Evolutionary conservation across 179 eudicot species (phyloP), one percentile per base, ranked within the genome.

Genomic region (Patellifolia procumbens): DNA sequence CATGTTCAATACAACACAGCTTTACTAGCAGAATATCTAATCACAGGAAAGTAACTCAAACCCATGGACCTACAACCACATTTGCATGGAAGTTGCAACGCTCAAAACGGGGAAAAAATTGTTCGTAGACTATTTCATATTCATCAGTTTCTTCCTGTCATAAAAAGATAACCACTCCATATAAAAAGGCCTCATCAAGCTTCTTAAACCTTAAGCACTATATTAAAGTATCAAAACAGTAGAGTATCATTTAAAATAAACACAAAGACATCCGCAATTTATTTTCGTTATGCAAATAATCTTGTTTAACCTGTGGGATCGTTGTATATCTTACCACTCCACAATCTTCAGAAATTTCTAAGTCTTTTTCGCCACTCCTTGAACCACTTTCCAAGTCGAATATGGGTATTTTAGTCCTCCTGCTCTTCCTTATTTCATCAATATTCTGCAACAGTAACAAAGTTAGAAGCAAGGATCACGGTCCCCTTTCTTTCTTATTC

Each of bases 291-390:
- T 5, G 52, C 17, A 48, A 22, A 22, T 17, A 48, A 48, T 46
- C 24, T 15, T 45, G 13, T 1, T 15, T 45, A 46, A 46, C 32
- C 34, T 49, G 20, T 20, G 52, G 3, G 20, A 73, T 32, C 24
- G 7, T n/a, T n/a, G 48, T 60, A 48, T 45, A 59, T 26, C 89
- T 74, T 89, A 95, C 98, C 97, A 95, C 98, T 81, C 96, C 98
- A 86, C 98, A 95, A 77, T 95, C 99, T 82, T 95, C 98, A 84
- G 98, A 90, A 83, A 93, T 92, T 87, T 93, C 90, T 56, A 95
- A 84, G 49, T 90, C 90, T 84, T 85, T 93, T 66, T 85, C 87
- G 77, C 98, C 97, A 84, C 89, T 91, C 61, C 96, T 87, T 67
- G 89, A 85, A 76, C 97, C 93, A 55, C 87, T 89, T 83, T 95